Conservation (phyloP, 257 asterid genomes). For the Galeopsis tetrahit region DNA sequence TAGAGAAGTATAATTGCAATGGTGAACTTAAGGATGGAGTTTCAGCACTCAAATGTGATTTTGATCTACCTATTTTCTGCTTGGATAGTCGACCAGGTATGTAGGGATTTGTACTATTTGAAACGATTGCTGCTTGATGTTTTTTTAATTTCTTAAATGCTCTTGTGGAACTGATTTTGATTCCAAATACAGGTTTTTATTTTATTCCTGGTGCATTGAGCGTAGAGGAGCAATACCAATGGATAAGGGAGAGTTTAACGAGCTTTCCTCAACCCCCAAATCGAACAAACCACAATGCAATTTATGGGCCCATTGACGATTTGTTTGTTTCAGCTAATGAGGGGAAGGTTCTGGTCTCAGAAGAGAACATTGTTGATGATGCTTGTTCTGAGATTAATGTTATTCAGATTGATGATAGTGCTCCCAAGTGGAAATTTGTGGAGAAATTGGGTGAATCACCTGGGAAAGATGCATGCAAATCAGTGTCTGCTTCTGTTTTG, state of each 20-base stretch:
- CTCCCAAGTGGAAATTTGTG: conserved; percentile 60
- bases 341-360: conserved; percentile 55
- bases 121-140: background rate
- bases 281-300: conserved; percentile 88
- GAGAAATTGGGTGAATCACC: conserved; percentile 42
- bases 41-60: conserved; percentile 52
- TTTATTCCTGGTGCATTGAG: conserved; percentile 89
- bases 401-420: conserved; percentile 27
- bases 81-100: conserved; percentile 83
- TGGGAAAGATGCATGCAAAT: conserved; percentile 49
- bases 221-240: conserved; percentile 71
- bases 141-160: background rate
- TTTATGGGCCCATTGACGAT: conserved; percentile 76
- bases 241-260: conserved; percentile 84
- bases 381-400: conserved; percentile 35
- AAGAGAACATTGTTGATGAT: conserved; percentile 38
- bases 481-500: conserved; percentile 79
- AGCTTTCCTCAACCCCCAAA: conserved; percentile 92
- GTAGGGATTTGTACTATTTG: conserved; percentile 19
- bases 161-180: background rate
- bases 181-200: conserved; percentile 69
- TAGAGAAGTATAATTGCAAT: conserved; percentile 51
- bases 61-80: conserved; percentile 63
- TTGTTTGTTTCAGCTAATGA: conserved; percentile 73
- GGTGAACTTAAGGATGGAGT: conserved; percentile 66